A percentile compares a stretch with the other conserved stretches of the same genome.
Evolutionary conservation across 768 basidiomycete species (phyloP).

Genomic region (Asterophora parasitica): DNA sequence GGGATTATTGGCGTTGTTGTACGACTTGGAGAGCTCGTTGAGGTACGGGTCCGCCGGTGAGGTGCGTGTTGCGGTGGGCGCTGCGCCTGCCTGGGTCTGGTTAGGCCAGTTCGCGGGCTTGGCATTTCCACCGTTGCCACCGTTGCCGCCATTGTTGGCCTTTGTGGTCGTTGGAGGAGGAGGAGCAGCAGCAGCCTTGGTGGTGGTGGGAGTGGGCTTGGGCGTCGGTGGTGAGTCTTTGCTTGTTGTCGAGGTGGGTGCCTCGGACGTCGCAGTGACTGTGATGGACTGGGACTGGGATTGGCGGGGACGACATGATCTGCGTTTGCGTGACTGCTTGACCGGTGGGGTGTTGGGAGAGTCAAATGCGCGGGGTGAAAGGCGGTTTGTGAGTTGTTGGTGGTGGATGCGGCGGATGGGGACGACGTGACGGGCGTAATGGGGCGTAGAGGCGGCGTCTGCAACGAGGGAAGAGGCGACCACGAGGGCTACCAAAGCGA

Average conservation of each 20-base stretch:
- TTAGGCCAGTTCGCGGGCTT: constrained; percentile 24
- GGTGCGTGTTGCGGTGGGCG: constrained; percentile 20
- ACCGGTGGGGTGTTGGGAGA: too few species aligned
- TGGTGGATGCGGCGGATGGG: constrained; percentile 15
- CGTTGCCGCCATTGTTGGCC: constrained; percentile 9
- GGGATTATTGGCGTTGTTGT: constrained; percentile 21
- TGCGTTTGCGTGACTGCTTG: too few species aligned
- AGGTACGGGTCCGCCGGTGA: constrained; percentile 24
- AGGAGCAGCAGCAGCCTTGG: not conserved
- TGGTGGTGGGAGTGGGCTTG: not conserved
- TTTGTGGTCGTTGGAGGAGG: not conserved
- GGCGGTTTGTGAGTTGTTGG: constrained; percentile 19
- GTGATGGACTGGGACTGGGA: too few species aligned
- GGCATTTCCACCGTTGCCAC: constrained; percentile 8
- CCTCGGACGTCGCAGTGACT: too few species aligned
- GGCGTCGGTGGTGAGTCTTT: not conserved
- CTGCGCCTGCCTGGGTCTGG: constrained; percentile 19
- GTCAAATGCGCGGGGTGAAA: constrained; percentile 2
- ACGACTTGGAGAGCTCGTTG: constrained; percentile 23
- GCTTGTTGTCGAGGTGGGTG: not conserved
- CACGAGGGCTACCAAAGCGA: constrained; percentile 17
- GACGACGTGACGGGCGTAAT: constrained; percentile 17
- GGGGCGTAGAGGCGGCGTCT: constrained; percentile 10
- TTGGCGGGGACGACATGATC: constrained; percentile 4
- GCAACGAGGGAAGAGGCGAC: constrained; percentile 12